A percentile compares a stretch with the other conserved stretches of the same genome.
phyloP scores from a whole-genome alignment of 179 eudicot genomes.

The Heliamphora pulchella region DNA sequence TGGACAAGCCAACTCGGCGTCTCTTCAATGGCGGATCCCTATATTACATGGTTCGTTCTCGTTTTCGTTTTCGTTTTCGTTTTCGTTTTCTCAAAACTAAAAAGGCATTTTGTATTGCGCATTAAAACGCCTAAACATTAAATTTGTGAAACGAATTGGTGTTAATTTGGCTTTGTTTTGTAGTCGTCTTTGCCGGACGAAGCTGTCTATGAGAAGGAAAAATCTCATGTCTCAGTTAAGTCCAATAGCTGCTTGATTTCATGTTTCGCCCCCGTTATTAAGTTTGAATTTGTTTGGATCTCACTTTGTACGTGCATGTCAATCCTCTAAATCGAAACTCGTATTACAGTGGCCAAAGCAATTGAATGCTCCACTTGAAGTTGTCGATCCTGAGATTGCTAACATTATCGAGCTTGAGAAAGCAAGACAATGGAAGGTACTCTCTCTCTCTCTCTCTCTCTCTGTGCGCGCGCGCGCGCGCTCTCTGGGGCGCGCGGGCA shows the following conservation, averaged over 20 bases:
- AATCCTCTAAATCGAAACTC: background rate
- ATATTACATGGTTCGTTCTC: constrained; percentile 44
- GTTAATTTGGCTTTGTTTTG: background rate
- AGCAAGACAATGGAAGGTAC: constrained; percentile 93
- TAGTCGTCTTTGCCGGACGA: constrained; percentile 57
- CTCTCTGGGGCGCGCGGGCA: too few species aligned
- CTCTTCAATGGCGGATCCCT: constrained; percentile 43
- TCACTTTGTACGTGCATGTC: background rate
- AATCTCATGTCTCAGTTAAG: constrained; percentile 50
- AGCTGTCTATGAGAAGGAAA: constrained; percentile 67
- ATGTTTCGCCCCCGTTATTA: background rate
- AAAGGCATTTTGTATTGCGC: background rate
- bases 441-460: background rate
- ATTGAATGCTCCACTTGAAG: constrained; percentile 77
- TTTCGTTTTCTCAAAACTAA: too few species aligned
- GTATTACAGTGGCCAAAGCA: constrained; percentile 72
- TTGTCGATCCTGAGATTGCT: constrained; percentile 81
- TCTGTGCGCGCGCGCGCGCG: too few species aligned
- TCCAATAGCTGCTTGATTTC: constrained; percentile 1
- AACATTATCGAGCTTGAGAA: constrained; percentile 90
- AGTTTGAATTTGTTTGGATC: background rate
- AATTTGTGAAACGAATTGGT: background rate
- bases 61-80: background rate
- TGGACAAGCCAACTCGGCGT: constrained; percentile 44
- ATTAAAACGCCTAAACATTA: background rate